These are phyloP conservation scores for Salix exigua DNA, from an alignment of 345 rosid genomes.

Conservation along the genomic window DNA sequence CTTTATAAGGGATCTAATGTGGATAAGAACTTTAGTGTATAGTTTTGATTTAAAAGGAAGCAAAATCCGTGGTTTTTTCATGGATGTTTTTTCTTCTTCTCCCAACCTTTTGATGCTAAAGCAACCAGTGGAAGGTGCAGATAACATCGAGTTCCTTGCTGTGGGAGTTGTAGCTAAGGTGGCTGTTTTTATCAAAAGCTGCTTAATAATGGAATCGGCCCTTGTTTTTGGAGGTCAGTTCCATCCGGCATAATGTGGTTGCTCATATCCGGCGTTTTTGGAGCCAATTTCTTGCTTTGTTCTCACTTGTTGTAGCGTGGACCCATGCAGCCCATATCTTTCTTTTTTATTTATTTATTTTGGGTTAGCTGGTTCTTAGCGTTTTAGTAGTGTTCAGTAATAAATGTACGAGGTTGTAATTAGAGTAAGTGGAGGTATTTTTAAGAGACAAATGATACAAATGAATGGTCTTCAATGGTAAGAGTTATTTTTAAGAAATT, in stretches of 20 bases:
- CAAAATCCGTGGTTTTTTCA: slow-evolving; percentile 1
- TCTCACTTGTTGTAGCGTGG: not conserved
- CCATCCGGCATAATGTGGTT: slow-evolving; percentile 5
- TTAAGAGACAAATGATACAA: too few relatives aligned
- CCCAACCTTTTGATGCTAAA: not conserved
- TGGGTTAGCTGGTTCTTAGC: slow-evolving; percentile 26
- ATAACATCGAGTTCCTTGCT: slow-evolving; percentile 14
- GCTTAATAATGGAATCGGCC: slow-evolving; percentile 35
- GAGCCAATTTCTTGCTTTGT: not conserved
- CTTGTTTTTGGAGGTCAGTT: slow-evolving; percentile 42
- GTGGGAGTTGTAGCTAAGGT: slow-evolving; percentile 23
- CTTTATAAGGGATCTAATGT: slow-evolving; percentile 25
- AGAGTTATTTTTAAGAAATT: too few relatives aligned
- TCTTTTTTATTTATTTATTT: slow-evolving; percentile 4
- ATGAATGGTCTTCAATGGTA: too few relatives aligned
- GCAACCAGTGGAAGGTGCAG: slow-evolving; percentile 30
- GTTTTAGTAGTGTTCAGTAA: not conserved
- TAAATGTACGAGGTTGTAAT: not conserved
- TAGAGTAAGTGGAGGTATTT: too few relatives aligned
- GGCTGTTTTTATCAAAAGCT: slow-evolving; percentile 48
- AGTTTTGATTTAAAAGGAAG: slow-evolving; percentile 19
- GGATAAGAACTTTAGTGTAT: slow-evolving; percentile 32
- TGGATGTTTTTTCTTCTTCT: not conserved
- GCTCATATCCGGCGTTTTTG: not conserved
- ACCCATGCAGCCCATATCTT: slow-evolving; percentile 30